Base-by-base conservation (phyloP, 1,284 basidiomycete species). In the Sanghuangporus baumii region DNA sequence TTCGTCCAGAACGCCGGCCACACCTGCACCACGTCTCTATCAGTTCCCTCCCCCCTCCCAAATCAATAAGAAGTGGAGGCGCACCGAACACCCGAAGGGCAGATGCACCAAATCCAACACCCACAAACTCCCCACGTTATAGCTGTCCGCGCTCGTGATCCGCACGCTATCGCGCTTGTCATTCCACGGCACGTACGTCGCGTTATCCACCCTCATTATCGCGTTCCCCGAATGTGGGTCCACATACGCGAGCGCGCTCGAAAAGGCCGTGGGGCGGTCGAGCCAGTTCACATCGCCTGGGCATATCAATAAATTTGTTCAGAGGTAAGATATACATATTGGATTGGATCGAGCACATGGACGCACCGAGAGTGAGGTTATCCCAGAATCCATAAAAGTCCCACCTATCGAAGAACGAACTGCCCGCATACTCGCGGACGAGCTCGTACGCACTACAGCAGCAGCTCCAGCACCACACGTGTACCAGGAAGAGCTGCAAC, bases 361-460 rank as follows among this genome's bases (percentile, higher is more conserved):
- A 75, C 81, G 63, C 67, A 87, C 85, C 84, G 72, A 80, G 79
- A 0, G 86, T 87, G 48, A 85, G 78, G 66, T 87, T 85, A 66
- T 87, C 85, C 62, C 80, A 80, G 59, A 72, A 76, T 0, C 81
- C 82, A 67, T 80, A 85, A 69, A 81, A 88, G 55, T 82, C 79
- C 81, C 83, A 88, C 18, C 75, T 73, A 65, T 83, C 76, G 70
- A 88, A 87, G 72, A 88, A 89, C 7, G 72, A 75, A 18, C 69
- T 52, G 3, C 84, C 84, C 14, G 79, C 74, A 66, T 85, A 83
- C 63, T 82, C 79, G 57, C 76, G 75, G 6, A 81, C 69, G 5
- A 82, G 75, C 23, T 74, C 71, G 66, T 81, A 85, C 16, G 61
- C 60, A 6, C 37, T 43, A 47, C 61, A 62, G n/a, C n/a, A n/a